Base-by-base conservation (phyloP, 495 filamentous ascomycete species). In the Penicillium parvum region DNA sequence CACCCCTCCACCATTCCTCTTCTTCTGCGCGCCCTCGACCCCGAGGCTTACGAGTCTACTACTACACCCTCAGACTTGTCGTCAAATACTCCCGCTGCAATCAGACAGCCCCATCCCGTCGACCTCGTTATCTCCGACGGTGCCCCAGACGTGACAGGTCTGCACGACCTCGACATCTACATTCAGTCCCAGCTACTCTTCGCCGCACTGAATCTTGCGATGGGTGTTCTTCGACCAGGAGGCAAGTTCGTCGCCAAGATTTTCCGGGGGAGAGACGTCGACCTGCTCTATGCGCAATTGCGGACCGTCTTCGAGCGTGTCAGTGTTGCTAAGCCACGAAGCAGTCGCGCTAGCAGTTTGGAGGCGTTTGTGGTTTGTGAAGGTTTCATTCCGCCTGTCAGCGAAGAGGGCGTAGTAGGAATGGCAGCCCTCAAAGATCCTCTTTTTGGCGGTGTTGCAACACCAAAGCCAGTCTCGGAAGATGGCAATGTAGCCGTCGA, bases 221-320 rank as follows among this genome's bases (percentile, higher is more conserved):
- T 95, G 7, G 91, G 89, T 58, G 88, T 96, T 23, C 77, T 98
- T 28, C 84, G 85, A 17, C 89, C 89, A 0, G 92, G 94, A 19
- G 92, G 94, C 38, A 94, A 85, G 52, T 98, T 98, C 53, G 90
- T 98, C 7, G 91, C 92, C 6, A 98, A 98, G 69, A 96, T 98
- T 50, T 98, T 98, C 71, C 73, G 92, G 9, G 90, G 86, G 23
- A 84, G 89, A 47, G 91, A 96, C 53, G 89, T 96, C 10, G 90
- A 96, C 53, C 68, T 96, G 3, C 77, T 96, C 2, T 96, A 90
- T 59, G 86, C 90, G 5, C 92, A 97, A 53, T 76, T 97, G 32
- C 88, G 88, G 46, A 80, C 89, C 18, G 85, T 96, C 40, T 98
- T 98, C 47, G 79, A 87, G 41, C 72, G 79, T 38, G 92, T 98